Base-by-base conservation (phyloP, 208 protist species). In the Trypanosoma rangeli region DNA sequence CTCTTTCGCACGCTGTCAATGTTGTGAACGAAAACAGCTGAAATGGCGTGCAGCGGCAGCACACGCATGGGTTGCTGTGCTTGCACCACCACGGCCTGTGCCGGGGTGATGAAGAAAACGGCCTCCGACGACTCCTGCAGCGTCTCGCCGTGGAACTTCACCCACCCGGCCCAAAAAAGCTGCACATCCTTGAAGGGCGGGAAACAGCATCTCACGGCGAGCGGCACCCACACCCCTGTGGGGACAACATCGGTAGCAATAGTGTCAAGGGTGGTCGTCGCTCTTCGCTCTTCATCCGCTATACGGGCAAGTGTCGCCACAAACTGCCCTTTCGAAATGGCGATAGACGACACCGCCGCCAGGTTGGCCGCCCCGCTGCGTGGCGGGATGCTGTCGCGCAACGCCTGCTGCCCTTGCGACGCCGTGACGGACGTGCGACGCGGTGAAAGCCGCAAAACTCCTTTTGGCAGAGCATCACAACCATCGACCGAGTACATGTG, bases 181-280 rank as follows among this genome's bases (percentile, higher is more conserved):
- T 13, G 50, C 29, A 68, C 64, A 52, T 61, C 64, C 24, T 69
- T 57, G 31, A 69, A 69, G 9, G 64, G 64, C 49, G 64, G 53
- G 28, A 61, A 69, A 20, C 29, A 49, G 33, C 15, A 15, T 0
- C 53, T 16, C 1, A 69, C 39, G 15, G 24, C 33, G 53, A 28
- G 12, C n/a, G 64, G 33, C 49, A 69, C 53, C 35, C 15, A 31
- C 22, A 28, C 15, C 8, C 35, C 64, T 15, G 29, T 10, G 5
- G 50, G 12, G 52, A 49, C 22, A 22, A 3, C 53, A 22, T n/a
- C 35, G 35, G 42, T 10, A 10, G 10, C 37, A 10, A 42, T 10
- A 10, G 37, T 42, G 37, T 42, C 37, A 10, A 10, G 12, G 42
- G 42, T 18, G 5, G 42, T 16, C 42, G 42, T 46, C 42, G 16